Evolutionary conservation across 2,329 filamentous ascomycete genomes (phyloP).

Genomic region (Aspergillus sp.): DNA sequence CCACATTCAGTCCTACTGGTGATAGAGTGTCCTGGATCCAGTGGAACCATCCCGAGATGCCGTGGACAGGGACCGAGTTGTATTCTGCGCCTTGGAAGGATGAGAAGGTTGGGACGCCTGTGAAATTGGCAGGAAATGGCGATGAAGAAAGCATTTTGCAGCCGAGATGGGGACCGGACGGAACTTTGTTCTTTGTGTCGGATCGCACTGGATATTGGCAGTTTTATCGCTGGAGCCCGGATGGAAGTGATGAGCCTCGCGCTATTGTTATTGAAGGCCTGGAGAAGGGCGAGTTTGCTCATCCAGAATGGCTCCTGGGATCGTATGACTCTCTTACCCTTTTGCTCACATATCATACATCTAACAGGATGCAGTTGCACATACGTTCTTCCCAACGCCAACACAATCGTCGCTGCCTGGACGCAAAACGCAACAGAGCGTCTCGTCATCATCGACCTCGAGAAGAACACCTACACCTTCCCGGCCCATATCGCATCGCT

Average conservation of each 20-base stretch:
- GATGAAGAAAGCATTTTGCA: conserved; percentile 50
- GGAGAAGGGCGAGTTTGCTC: conserved; percentile 41
- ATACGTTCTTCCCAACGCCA: conserved; percentile 22
- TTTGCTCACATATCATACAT: too few relatives aligned
- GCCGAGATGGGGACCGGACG: conserved; percentile 55
- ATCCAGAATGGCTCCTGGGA: conserved; percentile 34
- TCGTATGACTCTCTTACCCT: neutral
- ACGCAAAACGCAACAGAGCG: conserved; percentile 24
- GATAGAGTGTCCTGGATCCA: conserved; percentile 54
- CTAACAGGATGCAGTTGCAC: conserved; percentile 18
- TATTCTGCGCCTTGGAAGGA: conserved; percentile 48
- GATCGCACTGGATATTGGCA: conserved; percentile 53
- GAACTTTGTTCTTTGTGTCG: conserved; percentile 51
- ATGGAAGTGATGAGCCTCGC: conserved; percentile 21
- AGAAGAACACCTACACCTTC: conserved; percentile 18
- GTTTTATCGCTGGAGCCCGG: conserved; percentile 39
- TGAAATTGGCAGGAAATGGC: conserved; percentile 45
- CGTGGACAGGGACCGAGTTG: conserved; percentile 52
- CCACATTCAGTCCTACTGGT: conserved; percentile 53
- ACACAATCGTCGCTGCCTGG: conserved; percentile 22
- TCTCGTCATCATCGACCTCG: conserved; percentile 21
- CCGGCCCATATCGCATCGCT: neutral
- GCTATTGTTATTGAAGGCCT: conserved; percentile 42
- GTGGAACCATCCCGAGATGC: conserved; percentile 58
- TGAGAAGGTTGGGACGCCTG: conserved; percentile 34